phyloP scores from a whole-genome alignment of 2,329 filamentous ascomycete species.

The Calonectria naviculata region DNA sequence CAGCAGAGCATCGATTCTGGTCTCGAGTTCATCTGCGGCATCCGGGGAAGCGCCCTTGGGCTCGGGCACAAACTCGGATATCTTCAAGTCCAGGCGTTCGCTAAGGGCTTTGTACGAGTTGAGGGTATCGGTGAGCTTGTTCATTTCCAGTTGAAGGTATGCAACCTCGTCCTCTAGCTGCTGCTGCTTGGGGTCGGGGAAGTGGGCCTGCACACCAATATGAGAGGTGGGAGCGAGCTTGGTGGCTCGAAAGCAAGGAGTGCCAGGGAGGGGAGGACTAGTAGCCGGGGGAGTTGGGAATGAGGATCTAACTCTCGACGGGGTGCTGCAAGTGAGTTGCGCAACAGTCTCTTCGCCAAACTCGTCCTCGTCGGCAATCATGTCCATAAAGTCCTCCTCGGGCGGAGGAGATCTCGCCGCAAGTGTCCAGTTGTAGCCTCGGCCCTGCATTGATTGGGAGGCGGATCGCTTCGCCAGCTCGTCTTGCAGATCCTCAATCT shows the following conservation, averaged over 20 bases:
- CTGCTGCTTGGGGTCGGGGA: constrained; percentile 56
- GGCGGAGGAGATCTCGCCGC: constrained; percentile 59
- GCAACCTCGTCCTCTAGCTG: constrained; percentile 58
- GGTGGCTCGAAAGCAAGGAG: constrained; percentile 49
- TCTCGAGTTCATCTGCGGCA: constrained; percentile 50
- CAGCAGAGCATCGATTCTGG: constrained; percentile 55
- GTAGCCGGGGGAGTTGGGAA: constrained; percentile 68
- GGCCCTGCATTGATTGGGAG: constrained; percentile 35
- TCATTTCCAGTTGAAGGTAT: constrained; percentile 60
- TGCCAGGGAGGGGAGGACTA: constrained; percentile 54
- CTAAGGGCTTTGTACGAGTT: constrained; percentile 59
- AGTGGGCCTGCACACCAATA: constrained; percentile 51
- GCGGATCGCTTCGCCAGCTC: constrained; percentile 44
- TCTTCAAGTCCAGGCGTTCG: constrained; percentile 48
- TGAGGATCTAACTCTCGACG: constrained; percentile 55
- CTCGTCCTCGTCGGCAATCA: constrained; percentile 48
- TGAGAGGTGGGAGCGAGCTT: constrained; percentile 35
- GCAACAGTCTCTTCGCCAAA: constrained; percentile 64
- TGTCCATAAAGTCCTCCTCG: constrained; percentile 54
- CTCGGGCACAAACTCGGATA: constrained; percentile 39
- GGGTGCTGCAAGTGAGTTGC: constrained; percentile 64
- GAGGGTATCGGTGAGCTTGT: constrained; percentile 59
- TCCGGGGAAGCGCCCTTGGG: constrained; percentile 16
- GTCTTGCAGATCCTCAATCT: constrained; percentile 49
- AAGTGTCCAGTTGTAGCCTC: constrained; percentile 61